phyloP scores from a whole-genome alignment of 305 asterid species.

The Solanum hybrid region DNA sequence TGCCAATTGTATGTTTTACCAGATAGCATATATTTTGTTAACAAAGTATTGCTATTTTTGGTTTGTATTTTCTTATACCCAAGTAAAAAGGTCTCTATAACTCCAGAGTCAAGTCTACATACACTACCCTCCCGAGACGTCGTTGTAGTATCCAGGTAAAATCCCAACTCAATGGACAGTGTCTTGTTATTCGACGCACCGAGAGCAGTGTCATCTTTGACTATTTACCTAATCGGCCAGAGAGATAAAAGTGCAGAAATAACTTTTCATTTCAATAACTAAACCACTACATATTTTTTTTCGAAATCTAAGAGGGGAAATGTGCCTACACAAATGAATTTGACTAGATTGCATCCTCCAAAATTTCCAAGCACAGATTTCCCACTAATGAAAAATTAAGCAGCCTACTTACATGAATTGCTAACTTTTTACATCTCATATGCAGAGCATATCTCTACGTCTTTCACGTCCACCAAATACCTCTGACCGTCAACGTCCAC shows the following conservation, averaged over 20 bases:
- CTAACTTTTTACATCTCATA: conserved; percentile 3
- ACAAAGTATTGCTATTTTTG: background rate
- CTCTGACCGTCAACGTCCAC: background rate
- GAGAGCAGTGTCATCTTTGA: background rate
- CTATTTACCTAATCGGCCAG: background rate
- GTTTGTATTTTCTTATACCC: background rate
- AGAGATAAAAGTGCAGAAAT: background rate
- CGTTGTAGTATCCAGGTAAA: background rate
- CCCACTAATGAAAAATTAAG: conserved; percentile 1
- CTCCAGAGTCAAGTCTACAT: background rate
- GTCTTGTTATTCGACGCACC: background rate
- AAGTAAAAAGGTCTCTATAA: background rate
- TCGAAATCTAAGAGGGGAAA: background rate
- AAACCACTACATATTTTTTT: background rate
- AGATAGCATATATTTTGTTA: background rate
- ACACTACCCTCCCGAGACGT: background rate
- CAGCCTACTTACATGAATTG: conserved; percentile 6
- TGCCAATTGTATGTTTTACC: background rate
- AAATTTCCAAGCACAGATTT: background rate
- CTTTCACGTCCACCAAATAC: background rate
- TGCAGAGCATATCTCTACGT: background rate
- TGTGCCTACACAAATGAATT: background rate
- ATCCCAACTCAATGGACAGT: background rate
- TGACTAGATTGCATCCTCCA: background rate
- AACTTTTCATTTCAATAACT: conserved; percentile 1